Evolutionary conservation across 2,329 filamentous ascomycete species (phyloP).

Genomic region (Pseudogymnoascus sp.): DNA sequence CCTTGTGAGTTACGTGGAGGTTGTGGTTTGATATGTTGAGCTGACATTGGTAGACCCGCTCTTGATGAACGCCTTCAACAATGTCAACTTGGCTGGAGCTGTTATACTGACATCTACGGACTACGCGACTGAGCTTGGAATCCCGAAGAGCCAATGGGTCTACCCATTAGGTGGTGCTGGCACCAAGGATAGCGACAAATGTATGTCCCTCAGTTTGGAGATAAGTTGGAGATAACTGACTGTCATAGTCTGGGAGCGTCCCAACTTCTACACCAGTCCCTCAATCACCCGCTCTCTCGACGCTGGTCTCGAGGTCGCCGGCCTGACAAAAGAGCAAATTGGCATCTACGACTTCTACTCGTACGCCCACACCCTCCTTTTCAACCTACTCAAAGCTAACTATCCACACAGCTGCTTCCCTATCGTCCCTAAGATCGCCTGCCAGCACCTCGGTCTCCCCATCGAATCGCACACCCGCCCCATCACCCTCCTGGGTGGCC

Average conservation of each 20-base stretch:
- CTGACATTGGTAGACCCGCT: slow-evolving; percentile 46
- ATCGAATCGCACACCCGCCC: slow-evolving; percentile 38
- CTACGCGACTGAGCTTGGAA: slow-evolving; percentile 44
- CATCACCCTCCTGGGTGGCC: slow-evolving; percentile 53
- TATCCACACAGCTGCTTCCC: slow-evolving; percentile 50
- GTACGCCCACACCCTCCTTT: slow-evolving; percentile 24
- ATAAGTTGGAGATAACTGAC: slow-evolving; percentile 11
- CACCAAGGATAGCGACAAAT: slow-evolving; percentile 47
- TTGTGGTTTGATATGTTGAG: slow-evolving; percentile 9
- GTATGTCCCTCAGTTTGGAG: slow-evolving; percentile 29
- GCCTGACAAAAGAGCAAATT: slow-evolving; percentile 41
- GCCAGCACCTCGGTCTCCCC: slow-evolving; percentile 48
- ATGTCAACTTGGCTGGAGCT: slow-evolving; percentile 54
- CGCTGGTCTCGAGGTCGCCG: slow-evolving; percentile 40
- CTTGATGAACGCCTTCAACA: slow-evolving; percentile 66
- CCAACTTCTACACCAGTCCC: slow-evolving; percentile 48
- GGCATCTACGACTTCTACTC: slow-evolving; percentile 59
- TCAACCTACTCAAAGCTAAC: not conserved
- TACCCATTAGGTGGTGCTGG: slow-evolving; percentile 58
- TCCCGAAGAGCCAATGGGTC: slow-evolving; percentile 50
- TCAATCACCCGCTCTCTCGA: slow-evolving; percentile 51
- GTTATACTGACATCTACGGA: slow-evolving; percentile 51
- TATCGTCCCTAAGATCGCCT: slow-evolving; percentile 60
- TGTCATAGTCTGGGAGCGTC: slow-evolving; percentile 50
- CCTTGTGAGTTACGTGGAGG: slow-evolving; percentile 43